These are phyloP conservation scores for Fusarium proliferatum DNA, from an alignment of 2,329 filamentous ascomycete genomes.

Conservation along the genomic window DNA sequence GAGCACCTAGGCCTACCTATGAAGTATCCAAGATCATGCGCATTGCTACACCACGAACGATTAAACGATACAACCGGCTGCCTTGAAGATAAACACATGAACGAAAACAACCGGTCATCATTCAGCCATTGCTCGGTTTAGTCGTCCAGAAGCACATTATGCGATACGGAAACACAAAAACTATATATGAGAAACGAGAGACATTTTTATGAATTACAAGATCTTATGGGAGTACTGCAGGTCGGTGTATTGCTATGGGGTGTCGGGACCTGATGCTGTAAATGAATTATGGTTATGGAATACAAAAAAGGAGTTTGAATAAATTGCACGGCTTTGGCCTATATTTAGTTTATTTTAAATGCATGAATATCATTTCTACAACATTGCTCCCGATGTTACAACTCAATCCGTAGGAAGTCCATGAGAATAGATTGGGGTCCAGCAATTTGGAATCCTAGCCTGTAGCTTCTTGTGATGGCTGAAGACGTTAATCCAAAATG, in stretches of 20 bases:
- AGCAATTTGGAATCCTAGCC: not conserved
- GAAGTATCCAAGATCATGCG: conserved; percentile 55
- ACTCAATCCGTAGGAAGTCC: not conserved
- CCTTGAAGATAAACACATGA: not conserved
- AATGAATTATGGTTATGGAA: not conserved
- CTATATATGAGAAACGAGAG: not conserved
- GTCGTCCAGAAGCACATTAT: no score
- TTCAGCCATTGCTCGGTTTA: no score
- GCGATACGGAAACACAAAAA: not conserved
- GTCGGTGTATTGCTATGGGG: not conserved
- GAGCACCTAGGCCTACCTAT: conserved; percentile 51
- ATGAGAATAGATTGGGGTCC: not conserved
- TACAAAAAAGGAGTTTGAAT: not conserved
- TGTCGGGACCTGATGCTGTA: not conserved
- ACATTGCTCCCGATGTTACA: not conserved
- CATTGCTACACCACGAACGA: conserved; percentile 55
- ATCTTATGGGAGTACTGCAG: not conserved
- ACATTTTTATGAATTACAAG: not conserved
- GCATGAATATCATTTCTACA: not conserved
- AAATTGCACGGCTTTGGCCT: not conserved
- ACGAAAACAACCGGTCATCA: not conserved
- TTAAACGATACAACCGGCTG: conserved; percentile 51
- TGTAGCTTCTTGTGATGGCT: not conserved
- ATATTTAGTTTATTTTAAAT: not conserved
- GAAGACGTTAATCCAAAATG: no score